Conservation (phyloP, 2,329 filamentous ascomycete species). For the Dichotomopilus funicola region DNA sequence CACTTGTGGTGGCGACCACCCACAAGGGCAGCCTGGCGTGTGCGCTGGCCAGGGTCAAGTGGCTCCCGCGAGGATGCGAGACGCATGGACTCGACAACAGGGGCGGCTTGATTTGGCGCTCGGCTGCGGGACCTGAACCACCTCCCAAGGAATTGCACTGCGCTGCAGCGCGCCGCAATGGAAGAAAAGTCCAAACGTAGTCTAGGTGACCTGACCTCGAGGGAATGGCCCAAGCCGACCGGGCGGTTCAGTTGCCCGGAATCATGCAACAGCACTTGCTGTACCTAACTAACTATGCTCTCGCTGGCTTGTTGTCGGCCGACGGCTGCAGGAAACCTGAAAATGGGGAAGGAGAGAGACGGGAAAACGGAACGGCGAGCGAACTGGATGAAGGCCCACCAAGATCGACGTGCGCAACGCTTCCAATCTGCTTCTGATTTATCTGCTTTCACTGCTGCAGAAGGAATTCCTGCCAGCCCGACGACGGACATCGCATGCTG, state of each 20-base stretch:
- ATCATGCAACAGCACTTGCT: neutral
- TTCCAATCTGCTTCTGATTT: neutral
- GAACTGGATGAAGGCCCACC: neutral
- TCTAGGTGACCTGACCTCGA: no score
- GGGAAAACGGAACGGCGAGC: neutral
- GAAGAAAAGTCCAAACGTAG: neutral
- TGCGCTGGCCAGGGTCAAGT: conserved; percentile 23
- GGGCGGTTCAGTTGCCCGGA: neutral
- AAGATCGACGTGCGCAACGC: neutral
- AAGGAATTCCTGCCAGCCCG: no score
- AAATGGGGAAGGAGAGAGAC: neutral
- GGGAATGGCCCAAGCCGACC: neutral
- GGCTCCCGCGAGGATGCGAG: conserved; percentile 16
- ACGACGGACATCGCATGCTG: neutral
- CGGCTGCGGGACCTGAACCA: neutral
- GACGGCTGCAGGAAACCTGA: neutral
- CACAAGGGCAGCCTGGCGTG: conserved; percentile 23
- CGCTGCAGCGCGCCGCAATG: neutral
- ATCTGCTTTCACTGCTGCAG: neutral
- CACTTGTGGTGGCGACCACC: conserved; percentile 23
- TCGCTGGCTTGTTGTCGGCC: neutral
- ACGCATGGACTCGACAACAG: conserved; percentile 18
- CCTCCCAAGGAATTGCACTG: neutral
- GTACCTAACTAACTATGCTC: no score
- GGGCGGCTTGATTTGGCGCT: neutral